Conservation (phyloP, 192 early-diverging fungal species). For the Lobosporangium transversale region DNA sequence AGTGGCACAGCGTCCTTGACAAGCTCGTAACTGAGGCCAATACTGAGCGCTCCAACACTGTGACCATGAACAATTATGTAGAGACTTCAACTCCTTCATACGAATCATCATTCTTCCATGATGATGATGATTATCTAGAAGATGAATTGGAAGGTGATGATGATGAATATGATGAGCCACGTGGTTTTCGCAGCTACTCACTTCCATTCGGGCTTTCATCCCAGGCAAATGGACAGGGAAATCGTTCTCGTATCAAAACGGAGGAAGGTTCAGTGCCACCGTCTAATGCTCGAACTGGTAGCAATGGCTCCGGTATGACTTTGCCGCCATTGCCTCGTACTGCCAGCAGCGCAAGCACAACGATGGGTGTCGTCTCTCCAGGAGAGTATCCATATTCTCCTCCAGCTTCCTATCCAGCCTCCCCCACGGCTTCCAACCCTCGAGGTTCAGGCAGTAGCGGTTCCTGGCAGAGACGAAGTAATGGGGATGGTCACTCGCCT, state of each 20-base stretch:
- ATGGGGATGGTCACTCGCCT: conserved; percentile 55
- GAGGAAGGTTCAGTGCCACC: conserved; percentile 40
- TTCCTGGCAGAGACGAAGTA: conserved; percentile 53
- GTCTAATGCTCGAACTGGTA: conserved; percentile 13
- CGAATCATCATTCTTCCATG: conserved; percentile 50
- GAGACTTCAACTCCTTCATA: conserved; percentile 9
- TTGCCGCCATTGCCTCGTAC: conserved; percentile 50
- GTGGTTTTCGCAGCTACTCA: conserved; percentile 41
- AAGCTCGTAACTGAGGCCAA: conserved; percentile 69
- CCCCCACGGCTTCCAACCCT: conserved; percentile 60
- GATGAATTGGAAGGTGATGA: conserved; percentile 56
- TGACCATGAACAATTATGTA: conserved; percentile 23
- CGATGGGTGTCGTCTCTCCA: conserved; percentile 45
- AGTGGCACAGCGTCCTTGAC: conserved; percentile 87
- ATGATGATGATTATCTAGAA: conserved; percentile 60
- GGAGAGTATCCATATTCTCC: conserved; percentile 60
- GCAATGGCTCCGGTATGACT: conserved; percentile 32
- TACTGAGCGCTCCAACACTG: conserved; percentile 22
- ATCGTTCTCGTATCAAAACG: conserved; percentile 39
- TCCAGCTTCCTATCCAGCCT: conserved; percentile 65
- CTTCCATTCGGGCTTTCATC: conserved; percentile 51
- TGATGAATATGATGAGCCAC: conserved; percentile 39
- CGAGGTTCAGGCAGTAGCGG: conserved; percentile 48
- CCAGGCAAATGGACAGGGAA: conserved; percentile 20
- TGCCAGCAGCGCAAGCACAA: conserved; percentile 36